Evolutionary conservation across 495 filamentous ascomycete species (phyloP).

Genomic region (Diplogelasinospora grovesii): DNA sequence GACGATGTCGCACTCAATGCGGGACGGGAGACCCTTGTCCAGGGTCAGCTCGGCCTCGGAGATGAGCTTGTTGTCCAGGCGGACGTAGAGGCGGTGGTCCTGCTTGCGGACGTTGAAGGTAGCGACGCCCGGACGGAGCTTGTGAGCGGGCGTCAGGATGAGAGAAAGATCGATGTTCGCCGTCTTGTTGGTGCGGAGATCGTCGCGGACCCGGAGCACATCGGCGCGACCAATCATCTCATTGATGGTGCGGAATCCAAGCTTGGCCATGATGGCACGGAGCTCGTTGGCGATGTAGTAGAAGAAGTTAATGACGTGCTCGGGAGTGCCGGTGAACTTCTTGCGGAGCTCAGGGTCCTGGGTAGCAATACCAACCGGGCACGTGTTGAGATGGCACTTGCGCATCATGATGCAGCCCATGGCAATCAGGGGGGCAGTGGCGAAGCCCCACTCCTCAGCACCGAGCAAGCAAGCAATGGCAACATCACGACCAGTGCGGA

Average conservation of each 20-base stretch:
- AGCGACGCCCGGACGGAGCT: conserved; percentile 89
- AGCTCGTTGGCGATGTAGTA: conserved; percentile 98
- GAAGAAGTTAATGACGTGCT: conserved; percentile 99
- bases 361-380: conserved; percentile 94
- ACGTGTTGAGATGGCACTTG: conserved; percentile 68
- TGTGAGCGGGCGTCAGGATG: conserved; percentile 94
- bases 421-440: conserved; percentile 93
- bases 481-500: conserved; percentile 90
- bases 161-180: conserved; percentile 91
- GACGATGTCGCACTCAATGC: conserved; percentile 96
- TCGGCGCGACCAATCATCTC: conserved; percentile 98
- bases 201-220: conserved; percentile 78
- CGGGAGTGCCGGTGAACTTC: conserved; percentile 91
- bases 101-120: conserved; percentile 99
- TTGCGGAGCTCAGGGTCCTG: conserved; percentile 92
- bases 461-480: conserved; percentile 95
- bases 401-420: conserved; percentile 98
- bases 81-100: conserved; percentile 87
- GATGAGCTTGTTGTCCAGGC: conserved; percentile 97
- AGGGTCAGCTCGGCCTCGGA: conserved; percentile 94
- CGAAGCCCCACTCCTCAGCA: conserved; percentile 97
- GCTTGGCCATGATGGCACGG: conserved; percentile 94
- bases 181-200: conserved; percentile 82
- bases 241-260: conserved; percentile 92
- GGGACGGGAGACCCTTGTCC: conserved; percentile 89